phyloP scores from a whole-genome alignment of 306 rosid genomes.

The Vigna reflexopilosa region DNA sequence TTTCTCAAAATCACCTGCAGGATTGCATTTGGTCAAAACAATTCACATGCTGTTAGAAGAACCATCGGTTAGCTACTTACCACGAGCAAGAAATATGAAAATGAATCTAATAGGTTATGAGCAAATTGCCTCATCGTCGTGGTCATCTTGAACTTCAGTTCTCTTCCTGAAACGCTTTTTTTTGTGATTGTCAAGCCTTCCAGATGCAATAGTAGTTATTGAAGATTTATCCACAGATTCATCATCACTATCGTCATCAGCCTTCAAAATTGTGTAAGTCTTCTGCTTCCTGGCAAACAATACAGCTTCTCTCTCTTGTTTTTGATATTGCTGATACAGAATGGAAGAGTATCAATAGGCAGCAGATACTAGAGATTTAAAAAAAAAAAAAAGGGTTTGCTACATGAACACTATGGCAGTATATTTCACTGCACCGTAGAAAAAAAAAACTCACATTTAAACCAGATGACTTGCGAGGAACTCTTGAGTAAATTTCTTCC shows the following conservation, averaged over 20 bases:
- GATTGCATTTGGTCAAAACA: constrained; percentile 52
- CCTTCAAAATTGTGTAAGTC: constrained; percentile 78
- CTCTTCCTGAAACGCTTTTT: constrained; percentile 83
- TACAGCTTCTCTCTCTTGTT: constrained; percentile 89
- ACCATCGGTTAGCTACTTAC: constrained; percentile 39
- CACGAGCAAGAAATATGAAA: constrained; percentile 43
- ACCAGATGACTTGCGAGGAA: constrained; percentile 66
- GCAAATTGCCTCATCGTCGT: constrained; percentile 71
- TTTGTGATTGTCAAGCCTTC: constrained; percentile 53
- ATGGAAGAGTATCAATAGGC: constrained; percentile 31
- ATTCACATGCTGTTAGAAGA: constrained; percentile 44
- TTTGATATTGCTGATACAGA: constrained; percentile 71
- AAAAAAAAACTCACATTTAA: constrained; percentile 60
- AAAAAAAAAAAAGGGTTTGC: constrained; percentile 3
- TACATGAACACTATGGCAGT: neutral
- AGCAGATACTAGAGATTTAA: constrained; percentile 5
- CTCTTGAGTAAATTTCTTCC: constrained; percentile 69
- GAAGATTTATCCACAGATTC: constrained; percentile 45
- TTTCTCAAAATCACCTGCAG: constrained; percentile 63
- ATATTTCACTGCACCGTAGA: constrained; percentile 19
- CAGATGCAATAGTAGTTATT: constrained; percentile 46
- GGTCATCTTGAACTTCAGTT: constrained; percentile 66
- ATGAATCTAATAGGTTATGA: constrained; percentile 44
- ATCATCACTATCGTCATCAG: constrained; percentile 59
- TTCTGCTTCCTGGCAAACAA: constrained; percentile 75